Percentiles rank a stretch among this genome's conserved stretches.
These are phyloP conservation scores for Ceratobasidium theobromae DNA, from an alignment of 1,284 basidiomycete genomes.

Conservation along the genomic window DNA sequence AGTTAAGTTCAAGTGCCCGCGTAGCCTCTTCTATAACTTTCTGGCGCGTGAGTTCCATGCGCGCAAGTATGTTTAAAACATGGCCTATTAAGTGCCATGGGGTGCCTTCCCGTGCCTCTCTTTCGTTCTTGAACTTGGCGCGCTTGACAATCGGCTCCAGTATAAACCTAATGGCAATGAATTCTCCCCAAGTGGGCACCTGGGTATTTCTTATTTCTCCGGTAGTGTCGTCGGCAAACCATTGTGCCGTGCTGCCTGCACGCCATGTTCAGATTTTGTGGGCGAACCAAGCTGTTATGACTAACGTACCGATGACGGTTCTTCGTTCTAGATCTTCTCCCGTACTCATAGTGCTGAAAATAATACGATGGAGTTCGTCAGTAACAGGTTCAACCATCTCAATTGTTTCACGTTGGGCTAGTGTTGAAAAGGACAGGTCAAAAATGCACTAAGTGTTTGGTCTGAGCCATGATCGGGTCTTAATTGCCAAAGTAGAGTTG, in stretches of 20 bases:
- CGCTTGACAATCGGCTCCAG: conserved; percentile 19
- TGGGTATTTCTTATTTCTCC: background rate
- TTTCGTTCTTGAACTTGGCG: background rate
- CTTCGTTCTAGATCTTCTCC: background rate
- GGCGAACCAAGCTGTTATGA: background rate
- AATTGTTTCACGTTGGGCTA: background rate
- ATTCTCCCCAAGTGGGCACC: background rate
- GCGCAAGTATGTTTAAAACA: conserved; percentile 1
- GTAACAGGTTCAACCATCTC: background rate
- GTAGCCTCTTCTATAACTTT: conserved; percentile 6
- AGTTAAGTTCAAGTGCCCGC: background rate
- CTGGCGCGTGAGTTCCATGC: conserved; percentile 1
- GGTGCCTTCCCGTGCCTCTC: conserved; percentile 2
- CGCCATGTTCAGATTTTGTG: background rate
- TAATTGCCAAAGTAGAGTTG: too few relatives aligned
- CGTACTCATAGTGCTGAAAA: background rate
- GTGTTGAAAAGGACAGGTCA: too few relatives aligned
- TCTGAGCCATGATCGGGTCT: too few relatives aligned
- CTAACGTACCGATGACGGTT: background rate
- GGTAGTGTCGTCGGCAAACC: background rate
- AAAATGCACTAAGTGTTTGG: too few relatives aligned
- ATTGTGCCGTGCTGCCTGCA: conserved; percentile 12
- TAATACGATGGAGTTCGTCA: background rate
- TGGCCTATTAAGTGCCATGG: conserved; percentile 12
- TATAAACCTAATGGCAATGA: background rate